Evolutionary conservation across 495 filamentous ascomycete genomes (phyloP), one percentile per base, ranked within the genome.

Genomic region (Lasiosphaeris hirsuta): DNA sequence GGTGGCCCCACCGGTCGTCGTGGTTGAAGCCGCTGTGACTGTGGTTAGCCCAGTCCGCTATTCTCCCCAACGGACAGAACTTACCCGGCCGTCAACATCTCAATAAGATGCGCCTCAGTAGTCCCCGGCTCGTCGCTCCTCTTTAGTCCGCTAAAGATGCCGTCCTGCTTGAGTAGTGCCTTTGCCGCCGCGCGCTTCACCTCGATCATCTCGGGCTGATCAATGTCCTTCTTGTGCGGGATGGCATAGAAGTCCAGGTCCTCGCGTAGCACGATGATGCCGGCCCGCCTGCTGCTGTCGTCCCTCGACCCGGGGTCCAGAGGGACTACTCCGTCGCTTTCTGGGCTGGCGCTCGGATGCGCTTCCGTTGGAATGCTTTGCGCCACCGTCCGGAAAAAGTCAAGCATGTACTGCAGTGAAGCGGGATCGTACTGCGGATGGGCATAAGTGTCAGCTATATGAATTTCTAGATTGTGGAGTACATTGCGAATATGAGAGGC

Each of bases 31-130:
- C 94, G 62, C 94, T 97, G 35, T 39, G 23, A 38, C 43, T 33
- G 37, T 35, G 7, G 43, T 51, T 47, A 60, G 56, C 47, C 42
- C 39, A 37, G 41, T 35, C 18, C 13, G 19, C 7, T 10, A 1
- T 2, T 5, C 17, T 0, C 15, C n/a, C 15, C 0, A 40, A 15
- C 8, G 4, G 44, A 35, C 42, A 48, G 23, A 34, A 74, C 84
- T 72, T 77, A 97, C 93, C 93, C 94, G 65, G 94, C 94, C 18
- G 94, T 99, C 76, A 99, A 72, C 94, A 99, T 99, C 77, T 99
- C 94, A 67, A 99, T 97, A 46, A 99, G 76, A 76, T 99, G 94
- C 70, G 96, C 95, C 71, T 99, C 94, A 0, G 94, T 99, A 19
- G 94, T 97, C 7, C 94, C 94, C 13, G 88, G 82, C 73, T 97